Conservation (phyloP, 1,284 basidiomycete genomes). For the Ustilago trichophora region DNA sequence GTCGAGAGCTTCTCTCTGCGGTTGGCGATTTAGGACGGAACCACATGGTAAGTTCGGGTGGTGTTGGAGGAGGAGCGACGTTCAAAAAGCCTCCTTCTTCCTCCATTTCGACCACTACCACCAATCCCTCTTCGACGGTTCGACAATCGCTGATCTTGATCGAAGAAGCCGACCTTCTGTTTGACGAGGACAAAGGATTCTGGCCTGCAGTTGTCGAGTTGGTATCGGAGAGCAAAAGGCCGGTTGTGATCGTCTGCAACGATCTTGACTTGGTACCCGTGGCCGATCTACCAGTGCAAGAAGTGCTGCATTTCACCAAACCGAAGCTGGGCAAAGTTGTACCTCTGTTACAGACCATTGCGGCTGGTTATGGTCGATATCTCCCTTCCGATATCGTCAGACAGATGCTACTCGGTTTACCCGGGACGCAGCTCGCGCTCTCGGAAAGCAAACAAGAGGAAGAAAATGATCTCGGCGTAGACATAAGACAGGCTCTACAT, state of each 20-base stretch:
- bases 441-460: neutral
- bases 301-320: conserved; percentile 41
- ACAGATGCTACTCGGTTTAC: neutral
- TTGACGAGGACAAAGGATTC: conserved; percentile 87
- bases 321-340: conserved; percentile 52
- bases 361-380: conserved; percentile 3
- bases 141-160: conserved; percentile 88
- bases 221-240: conserved; percentile 53
- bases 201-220: conserved; percentile 76
- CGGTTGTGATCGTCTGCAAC: conserved; percentile 62
- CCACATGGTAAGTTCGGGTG: conserved; percentile 64
- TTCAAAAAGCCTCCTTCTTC: no score
- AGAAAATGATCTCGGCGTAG: conserved; percentile 62
- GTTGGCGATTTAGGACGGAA: conserved; percentile 94
- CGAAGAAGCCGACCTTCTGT: conserved; percentile 96
- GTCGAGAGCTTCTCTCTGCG: conserved; percentile 78
- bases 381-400: neutral
- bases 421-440: neutral
- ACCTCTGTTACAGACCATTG: conserved; percentile 46
- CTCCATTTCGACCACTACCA: no score
- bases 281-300: conserved; percentile 48
- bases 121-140: no score
- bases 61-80: conserved; percentile 45
- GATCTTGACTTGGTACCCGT: conserved; percentile 43
- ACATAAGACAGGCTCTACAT: conserved; percentile 74